Base-by-base conservation (phyloP, 441 rosid genomes). In the Bocquillonia castaneifolia region DNA sequence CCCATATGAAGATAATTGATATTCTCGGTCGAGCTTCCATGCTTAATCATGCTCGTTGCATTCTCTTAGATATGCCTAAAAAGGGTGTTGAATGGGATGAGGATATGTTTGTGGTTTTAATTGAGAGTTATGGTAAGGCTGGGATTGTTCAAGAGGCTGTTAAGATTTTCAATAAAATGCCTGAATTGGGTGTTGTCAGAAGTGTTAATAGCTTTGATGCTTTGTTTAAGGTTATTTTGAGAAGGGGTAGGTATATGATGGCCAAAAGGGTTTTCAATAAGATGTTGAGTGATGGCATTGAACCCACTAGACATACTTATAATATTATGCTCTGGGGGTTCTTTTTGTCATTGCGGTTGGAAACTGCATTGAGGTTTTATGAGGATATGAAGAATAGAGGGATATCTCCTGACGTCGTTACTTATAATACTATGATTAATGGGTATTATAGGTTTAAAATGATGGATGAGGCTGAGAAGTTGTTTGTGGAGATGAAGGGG, bases 101-200 rank as follows among this genome's bases (percentile, higher is more conserved):
- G 64, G 92, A 93, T 71, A 79, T 93, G 88, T 91, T 93, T 71
- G 83, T 82, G 7, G 64, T 78, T 31, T 68, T 93, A 42, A 86
- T 93, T 22, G 97, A 93, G 57, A 82, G 91, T 67, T 93, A 91
- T 58, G 98, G 98, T 5, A 77, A 77, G 68, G 88, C 88, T 0
- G 96, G 97, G 5, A 85, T 93, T 8, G 96, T 93, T 78, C 97
- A 91, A 68, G 93, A 91, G 77, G 84, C 96, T 77, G 96, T 93
- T 55, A 93, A 91, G 78, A 69, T 91, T n/a, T 93, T 91, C 68
- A 68, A 76, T 64, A 86, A 78, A 53, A 93, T 93, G 96, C 80
- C 82, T 60, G 92, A 93, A 59, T 58, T 93, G 75, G 94, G 93
- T 59, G 85, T 93, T n/a, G 72, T 76, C 82, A 87, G 97, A 81